Percentiles rank a stretch among this genome's conserved stretches.
Evolutionary conservation across 768 basidiomycete species (phyloP).

Genomic region (Podaxis carcinomalis): DNA sequence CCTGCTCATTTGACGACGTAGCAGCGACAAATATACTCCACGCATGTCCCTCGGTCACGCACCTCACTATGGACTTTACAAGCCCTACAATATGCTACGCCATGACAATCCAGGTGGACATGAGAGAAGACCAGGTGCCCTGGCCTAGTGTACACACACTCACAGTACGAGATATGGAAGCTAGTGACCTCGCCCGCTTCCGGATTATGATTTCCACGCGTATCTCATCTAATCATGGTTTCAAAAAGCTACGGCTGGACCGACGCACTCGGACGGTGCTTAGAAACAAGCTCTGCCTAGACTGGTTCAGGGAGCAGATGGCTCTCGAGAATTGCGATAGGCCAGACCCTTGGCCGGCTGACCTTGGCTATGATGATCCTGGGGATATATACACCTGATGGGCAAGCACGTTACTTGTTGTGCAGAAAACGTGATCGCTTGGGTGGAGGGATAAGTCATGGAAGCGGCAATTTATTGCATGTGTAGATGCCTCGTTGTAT

Average conservation of each 20-base stretch:
- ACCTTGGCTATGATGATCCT: conserved; percentile 33
- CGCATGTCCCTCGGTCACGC: conserved; percentile 30
- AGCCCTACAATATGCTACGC: conserved; percentile 25
- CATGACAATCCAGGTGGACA: conserved; percentile 11
- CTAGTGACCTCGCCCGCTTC: conserved; percentile 26
- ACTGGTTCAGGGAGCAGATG: conserved; percentile 24
- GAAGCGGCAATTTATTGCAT: neutral
- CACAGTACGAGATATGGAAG: conserved; percentile 27
- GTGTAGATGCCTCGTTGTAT: neutral
- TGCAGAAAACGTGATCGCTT: neutral
- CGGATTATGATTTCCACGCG: conserved; percentile 27
- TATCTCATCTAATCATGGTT: neutral
- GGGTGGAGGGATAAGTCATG: neutral
- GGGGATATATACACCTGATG: conserved; percentile 20
- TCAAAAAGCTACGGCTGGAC: conserved; percentile 27
- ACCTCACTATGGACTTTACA: conserved; percentile 30
- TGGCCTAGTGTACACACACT: conserved; percentile 36
- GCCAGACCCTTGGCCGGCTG: conserved; percentile 34
- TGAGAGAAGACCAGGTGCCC: conserved; percentile 3
- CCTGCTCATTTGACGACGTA: conserved; percentile 27
- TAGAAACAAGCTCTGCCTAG: conserved; percentile 24
- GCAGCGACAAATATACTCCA: conserved; percentile 28
- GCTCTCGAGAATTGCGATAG: conserved; percentile 26
- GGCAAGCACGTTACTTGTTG: neutral
- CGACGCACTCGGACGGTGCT: conserved; percentile 32